Conservation (phyloP, 768 basidiomycete species). For the Boletus tylopilopsis region DNA sequence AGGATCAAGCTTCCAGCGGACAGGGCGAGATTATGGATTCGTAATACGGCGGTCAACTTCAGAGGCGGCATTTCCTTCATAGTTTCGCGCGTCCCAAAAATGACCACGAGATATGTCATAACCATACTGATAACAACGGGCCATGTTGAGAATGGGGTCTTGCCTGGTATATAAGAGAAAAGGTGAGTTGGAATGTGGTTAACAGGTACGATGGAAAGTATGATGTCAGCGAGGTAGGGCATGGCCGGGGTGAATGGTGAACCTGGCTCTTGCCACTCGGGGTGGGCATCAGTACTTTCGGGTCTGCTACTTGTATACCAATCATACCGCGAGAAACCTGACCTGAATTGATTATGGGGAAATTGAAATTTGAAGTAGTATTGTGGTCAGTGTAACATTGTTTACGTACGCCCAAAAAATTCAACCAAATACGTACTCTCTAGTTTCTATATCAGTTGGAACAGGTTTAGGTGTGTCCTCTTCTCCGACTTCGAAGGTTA, state of each 20-base stretch:
- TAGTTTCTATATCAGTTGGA: too few species aligned
- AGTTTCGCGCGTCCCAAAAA: conserved; percentile 76
- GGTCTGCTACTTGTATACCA: conserved; percentile 10
- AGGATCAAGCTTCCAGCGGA: conserved; percentile 76
- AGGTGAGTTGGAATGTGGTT: conserved; percentile 54
- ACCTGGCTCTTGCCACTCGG: too few species aligned
- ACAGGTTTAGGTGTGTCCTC: too few species aligned
- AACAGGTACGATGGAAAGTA: conserved; percentile 48
- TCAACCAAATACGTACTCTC: too few species aligned
- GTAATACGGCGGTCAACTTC: conserved; percentile 76
- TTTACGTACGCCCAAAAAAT: too few species aligned
- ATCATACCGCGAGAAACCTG: too few species aligned
- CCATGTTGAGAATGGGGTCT: conserved; percentile 76
- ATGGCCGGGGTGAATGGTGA: conserved; percentile 40
- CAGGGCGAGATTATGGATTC: conserved; percentile 83
- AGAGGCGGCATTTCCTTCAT: conserved; percentile 75
- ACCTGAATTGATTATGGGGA: too few species aligned
- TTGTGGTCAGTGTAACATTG: too few species aligned
- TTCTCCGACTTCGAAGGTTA: too few species aligned
- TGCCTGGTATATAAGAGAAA: conserved; percentile 64
- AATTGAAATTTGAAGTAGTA: too few species aligned
- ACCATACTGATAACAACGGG: conserved; percentile 66
- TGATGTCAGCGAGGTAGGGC: conserved; percentile 67
- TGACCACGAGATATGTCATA: conserved; percentile 73
- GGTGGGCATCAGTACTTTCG: neutral